These are phyloP conservation scores for Diplodia sapinea DNA, from an alignment of 2,329 filamentous ascomycete species.

Conservation along the genomic window DNA sequence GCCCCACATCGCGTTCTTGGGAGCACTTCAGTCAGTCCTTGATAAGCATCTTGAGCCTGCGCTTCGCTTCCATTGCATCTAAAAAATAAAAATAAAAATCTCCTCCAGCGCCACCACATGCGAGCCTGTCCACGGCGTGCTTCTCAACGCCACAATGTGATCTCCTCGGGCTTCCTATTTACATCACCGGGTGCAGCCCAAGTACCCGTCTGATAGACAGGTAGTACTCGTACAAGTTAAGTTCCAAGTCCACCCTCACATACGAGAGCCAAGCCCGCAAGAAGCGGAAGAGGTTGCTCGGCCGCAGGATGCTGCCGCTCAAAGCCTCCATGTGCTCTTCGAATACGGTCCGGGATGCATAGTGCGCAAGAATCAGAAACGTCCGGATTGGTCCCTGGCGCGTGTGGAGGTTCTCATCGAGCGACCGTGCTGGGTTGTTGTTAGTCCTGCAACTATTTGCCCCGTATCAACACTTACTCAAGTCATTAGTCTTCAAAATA, in stretches of 20 bases:
- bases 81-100: neutral
- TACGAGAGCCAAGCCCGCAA: constrained; percentile 60
- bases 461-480: constrained; percentile 62
- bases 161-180: neutral
- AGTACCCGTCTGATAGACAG: constrained; percentile 58
- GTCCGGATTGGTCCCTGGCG: constrained; percentile 65
- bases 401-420: constrained; percentile 89
- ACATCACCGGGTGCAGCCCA: constrained; percentile 48
- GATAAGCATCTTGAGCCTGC: constrained; percentile 8
- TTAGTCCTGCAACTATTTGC: neutral
- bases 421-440: constrained; percentile 68
- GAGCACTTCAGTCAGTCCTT: neutral
- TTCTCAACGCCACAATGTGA: neutral
- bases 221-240: constrained; percentile 64
- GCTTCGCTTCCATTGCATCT: constrained; percentile 11
- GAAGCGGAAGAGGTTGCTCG: constrained; percentile 58
- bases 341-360: constrained; percentile 67
- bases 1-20: constrained; percentile 3
- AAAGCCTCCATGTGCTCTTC: constrained; percentile 64
- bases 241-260: constrained; percentile 62
- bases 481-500: constrained; percentile 96
- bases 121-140: neutral
- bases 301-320: constrained; percentile 59
- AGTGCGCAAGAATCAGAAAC: constrained; percentile 69
- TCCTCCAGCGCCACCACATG: constrained; percentile 12